Evolutionary conservation across 345 rosid genomes (phyloP).

Genomic region (Citrus australasica): DNA sequence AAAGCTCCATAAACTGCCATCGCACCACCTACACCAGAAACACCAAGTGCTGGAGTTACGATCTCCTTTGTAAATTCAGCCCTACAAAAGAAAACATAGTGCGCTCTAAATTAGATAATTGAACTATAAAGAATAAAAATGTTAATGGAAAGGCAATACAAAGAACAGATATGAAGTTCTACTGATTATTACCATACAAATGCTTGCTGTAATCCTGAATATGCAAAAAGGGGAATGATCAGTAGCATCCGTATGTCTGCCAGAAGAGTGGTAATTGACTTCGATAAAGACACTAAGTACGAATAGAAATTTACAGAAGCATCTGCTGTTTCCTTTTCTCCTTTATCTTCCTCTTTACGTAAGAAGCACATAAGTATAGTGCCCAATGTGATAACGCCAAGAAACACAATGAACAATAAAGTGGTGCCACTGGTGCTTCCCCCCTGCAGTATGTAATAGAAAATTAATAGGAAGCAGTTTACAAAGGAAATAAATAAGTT

Average conservation of each 20-base stretch:
- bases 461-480: constrained; percentile 4
- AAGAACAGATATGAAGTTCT: neutral
- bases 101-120: neutral
- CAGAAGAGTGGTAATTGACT: constrained; percentile 64
- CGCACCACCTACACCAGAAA: constrained; percentile 81
- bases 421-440: constrained; percentile 73
- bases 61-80: constrained; percentile 88
- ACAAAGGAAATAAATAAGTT: neutral
- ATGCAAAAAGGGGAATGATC: constrained; percentile 78
- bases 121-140: neutral
- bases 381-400: constrained; percentile 72
- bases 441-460: constrained; percentile 41
- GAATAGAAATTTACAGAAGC: constrained; percentile 52
- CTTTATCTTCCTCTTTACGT: constrained; percentile 53
- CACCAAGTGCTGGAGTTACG: constrained; percentile 79
- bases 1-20: constrained; percentile 94
- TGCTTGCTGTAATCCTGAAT: constrained; percentile 94
- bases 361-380: constrained; percentile 75
- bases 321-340: constrained; percentile 39
- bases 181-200: constrained; percentile 68
- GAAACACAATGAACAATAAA: constrained; percentile 70
- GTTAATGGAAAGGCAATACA: constrained; percentile 4
- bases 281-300: constrained; percentile 43
- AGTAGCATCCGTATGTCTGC: constrained; percentile 70
- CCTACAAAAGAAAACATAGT: constrained; percentile 35